Conservation (phyloP, 176 grass and related monocot species). For the Oryza punctata region DNA sequence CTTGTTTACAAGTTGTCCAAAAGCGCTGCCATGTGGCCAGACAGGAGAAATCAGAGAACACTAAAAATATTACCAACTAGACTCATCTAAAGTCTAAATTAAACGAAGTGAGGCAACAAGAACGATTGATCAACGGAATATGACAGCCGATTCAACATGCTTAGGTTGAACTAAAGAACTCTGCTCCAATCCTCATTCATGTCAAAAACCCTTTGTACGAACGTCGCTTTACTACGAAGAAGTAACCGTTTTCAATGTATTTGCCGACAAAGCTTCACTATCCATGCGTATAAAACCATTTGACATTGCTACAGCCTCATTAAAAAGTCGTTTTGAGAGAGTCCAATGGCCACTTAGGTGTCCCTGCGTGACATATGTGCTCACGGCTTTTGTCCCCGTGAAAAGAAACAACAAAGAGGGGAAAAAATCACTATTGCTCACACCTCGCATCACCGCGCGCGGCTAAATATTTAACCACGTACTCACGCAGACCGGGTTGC, state of each 20-base stretch:
- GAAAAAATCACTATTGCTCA: not conserved
- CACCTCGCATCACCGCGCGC: not conserved
- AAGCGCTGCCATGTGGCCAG: not conserved
- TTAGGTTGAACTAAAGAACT: constrained; percentile 17
- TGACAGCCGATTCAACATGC: constrained; percentile 22
- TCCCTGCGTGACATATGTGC: constrained; percentile 14
- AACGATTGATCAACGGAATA: not conserved
- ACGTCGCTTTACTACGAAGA: not conserved
- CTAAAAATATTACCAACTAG: not conserved
- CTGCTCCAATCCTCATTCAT: not conserved
- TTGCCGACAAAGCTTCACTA: constrained; percentile 1
- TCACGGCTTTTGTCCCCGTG: constrained; percentile 20
- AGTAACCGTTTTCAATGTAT: not conserved
- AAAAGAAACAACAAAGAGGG: not conserved
- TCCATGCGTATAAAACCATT: constrained; percentile 35
- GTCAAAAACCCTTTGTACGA: not conserved
- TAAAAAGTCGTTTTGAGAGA: not conserved
- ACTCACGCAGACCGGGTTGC: not conserved
- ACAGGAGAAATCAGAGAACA: not conserved
- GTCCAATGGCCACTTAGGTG: not conserved
- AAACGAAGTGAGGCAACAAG: not conserved
- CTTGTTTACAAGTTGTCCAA: not conserved
- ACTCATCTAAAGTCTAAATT: constrained; percentile 7
- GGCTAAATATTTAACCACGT: not conserved
- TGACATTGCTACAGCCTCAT: not conserved